Percentiles rank a stretch among this genome's conserved stretches.
Evolutionary conservation across 352 stramenopile species (phyloP).

Genomic region (Thalassiosira allenii): DNA sequence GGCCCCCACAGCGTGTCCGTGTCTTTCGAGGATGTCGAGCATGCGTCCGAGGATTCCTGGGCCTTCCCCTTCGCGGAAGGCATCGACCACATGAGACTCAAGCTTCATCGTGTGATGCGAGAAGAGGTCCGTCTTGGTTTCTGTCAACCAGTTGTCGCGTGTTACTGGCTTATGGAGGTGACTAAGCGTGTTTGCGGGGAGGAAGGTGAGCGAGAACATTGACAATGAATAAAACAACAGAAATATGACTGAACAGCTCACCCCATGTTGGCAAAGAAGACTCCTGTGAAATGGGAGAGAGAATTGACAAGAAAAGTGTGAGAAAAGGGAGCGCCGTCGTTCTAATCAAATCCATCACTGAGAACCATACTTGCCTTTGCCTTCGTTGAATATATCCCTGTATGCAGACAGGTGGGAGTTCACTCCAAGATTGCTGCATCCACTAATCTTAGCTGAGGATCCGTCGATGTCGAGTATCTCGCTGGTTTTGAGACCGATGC

Average conservation of each 20-base stretch:
- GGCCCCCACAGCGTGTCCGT: conserved; percentile 16
- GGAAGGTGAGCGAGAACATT: not conserved
- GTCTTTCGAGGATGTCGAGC: conserved; percentile 31
- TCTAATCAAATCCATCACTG: too few relatives aligned
- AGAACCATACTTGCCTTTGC: too few relatives aligned
- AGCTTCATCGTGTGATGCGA: conserved; percentile 38
- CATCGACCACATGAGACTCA: conserved; percentile 35
- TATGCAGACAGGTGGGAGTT: conserved; percentile 49
- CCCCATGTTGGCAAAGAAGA: conserved; percentile 76
- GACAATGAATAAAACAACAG: not conserved
- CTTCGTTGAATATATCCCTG: conserved; percentile 73
- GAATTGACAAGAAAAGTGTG: too few relatives aligned
- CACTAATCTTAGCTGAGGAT: conserved; percentile 26
- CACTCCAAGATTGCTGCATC: conserved; percentile 66
- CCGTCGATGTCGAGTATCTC: conserved; percentile 23
- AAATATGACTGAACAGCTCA: conserved; percentile 27
- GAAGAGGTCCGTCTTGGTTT: conserved; percentile 52
- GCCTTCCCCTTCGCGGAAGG: conserved; percentile 16
- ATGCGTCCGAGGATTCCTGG: conserved; percentile 30
- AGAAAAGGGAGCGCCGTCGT: too few relatives aligned
- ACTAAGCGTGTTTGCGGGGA: conserved; percentile 35
- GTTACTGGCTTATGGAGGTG: conserved; percentile 61
- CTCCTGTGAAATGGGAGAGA: too few relatives aligned
- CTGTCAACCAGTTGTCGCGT: conserved; percentile 46
- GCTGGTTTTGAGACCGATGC: conserved; percentile 31